Base-by-base conservation (phyloP, 805 yeast species). In the Saturnispora dispora region DNA sequence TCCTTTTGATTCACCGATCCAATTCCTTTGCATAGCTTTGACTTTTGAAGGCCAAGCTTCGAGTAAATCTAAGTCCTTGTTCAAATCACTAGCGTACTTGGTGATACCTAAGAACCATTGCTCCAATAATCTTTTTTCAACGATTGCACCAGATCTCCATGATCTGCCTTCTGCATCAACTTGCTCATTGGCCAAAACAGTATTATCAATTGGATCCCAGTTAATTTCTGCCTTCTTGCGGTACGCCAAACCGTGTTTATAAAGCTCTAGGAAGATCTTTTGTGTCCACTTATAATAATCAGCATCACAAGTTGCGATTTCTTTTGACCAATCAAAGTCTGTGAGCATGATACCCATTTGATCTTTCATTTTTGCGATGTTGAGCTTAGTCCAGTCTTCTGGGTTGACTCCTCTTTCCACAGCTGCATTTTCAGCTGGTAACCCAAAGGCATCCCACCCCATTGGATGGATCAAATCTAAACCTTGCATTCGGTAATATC, bases 401-500 rank as follows among this genome's bases (percentile, higher is more conserved):
- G 99, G 97, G 55, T 79, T 80, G 11, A 88, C 74, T 1, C 81
- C 80, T 55, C 95, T 70, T 64, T 90, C 96, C 30, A 88, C 82
- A 0, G 99, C 99, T 0, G 99, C 99, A 65, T 93, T 93, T 64
- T 93, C 99, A 0, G 99, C 99, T 0, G 99, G 99, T 27, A 93
- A 72, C 1, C 99, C 99, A 73, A 93, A 93, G 0, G 98, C 96
- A 71, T 93, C 99, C 97, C 97, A 93, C 0, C 99, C 99, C 95
- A 93, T 90, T 0, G 98, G 97, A 63, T 93, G 96, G 2, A 91
- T 73, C 13, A 91, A 96, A 37, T 81, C 70, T 58, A 74, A 77
- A 1, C 96, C 96, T 47, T 76, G 78, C 68, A 87, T 75, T 56
- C 93, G 72, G 57, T 87, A 78, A 65, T 78, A 91, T 57, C 98